Percentiles rank a stretch among this genome's conserved stretches.
Conservation (phyloP, 2,329 filamentous ascomycete genomes). For the Stenocarpella maydis region DNA sequence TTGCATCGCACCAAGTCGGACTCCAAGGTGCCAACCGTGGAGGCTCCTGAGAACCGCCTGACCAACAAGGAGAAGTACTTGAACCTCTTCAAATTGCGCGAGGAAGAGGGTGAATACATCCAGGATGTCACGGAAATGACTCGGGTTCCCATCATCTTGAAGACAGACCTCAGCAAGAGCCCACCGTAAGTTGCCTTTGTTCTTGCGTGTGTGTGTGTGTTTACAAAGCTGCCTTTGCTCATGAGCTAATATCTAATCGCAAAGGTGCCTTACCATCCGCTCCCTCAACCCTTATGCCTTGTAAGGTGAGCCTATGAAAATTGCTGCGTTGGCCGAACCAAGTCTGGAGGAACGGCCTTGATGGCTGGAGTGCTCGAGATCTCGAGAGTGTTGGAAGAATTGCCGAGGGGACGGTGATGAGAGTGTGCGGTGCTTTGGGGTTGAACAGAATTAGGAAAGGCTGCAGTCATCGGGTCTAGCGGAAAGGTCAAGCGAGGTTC, state of each 20-base stretch:
- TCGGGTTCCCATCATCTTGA: conserved; percentile 94
- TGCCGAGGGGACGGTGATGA: background rate
- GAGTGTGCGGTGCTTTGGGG: conserved; percentile 1
- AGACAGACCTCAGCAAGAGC: conserved; percentile 98
- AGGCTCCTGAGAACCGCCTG: conserved; percentile 80
- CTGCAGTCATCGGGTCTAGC: background rate
- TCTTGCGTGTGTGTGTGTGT: too few species aligned
- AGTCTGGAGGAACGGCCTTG: background rate
- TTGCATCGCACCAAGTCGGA: conserved; percentile 93
- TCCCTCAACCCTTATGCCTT: conserved; percentile 82
- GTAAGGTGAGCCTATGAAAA: background rate
- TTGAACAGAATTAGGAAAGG: conserved; percentile 17
- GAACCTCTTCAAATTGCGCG: conserved; percentile 85
- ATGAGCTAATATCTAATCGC: conserved; percentile 39
- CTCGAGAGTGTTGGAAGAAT: conserved; percentile 28
- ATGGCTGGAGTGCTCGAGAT: conserved; percentile 38
- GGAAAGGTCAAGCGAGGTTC: background rate
- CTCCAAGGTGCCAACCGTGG: conserved; percentile 82
- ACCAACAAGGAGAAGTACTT: conserved; percentile 97
- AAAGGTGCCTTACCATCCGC: conserved; percentile 82
- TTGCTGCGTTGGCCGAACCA: background rate
- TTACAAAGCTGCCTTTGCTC: conserved; percentile 44
- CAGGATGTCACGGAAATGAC: conserved; percentile 99
- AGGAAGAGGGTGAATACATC: conserved; percentile 94
- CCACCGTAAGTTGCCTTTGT: conserved; percentile 81